phyloP scores from a whole-genome alignment of 1,284 basidiomycete species.

The Quambalaria eucalypti region DNA sequence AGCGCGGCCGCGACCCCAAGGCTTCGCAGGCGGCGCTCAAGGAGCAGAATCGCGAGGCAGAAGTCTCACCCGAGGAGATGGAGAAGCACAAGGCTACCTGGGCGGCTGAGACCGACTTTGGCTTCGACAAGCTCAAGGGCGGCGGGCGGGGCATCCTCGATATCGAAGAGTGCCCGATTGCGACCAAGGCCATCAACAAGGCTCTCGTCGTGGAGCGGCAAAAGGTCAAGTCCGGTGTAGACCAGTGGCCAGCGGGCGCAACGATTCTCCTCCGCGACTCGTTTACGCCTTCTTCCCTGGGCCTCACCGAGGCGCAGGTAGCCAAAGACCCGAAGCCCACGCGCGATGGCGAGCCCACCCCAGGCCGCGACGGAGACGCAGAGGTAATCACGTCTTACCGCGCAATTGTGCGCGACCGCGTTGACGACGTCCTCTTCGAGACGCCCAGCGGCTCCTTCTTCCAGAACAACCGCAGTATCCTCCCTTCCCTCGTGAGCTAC shows the following conservation, averaged over 20 bases:
- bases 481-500: conserved; percentile 71
- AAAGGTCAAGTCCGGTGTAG: conserved; percentile 65
- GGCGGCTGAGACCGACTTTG: conserved; percentile 58
- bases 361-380: conserved; percentile 10
- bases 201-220: conserved; percentile 60
- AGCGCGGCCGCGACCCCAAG: conserved; percentile 36
- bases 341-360: background rate
- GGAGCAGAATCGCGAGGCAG: conserved; percentile 33
- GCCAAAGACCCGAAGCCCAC: conserved; percentile 14
- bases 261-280: conserved; percentile 87
- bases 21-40: conserved; percentile 30
- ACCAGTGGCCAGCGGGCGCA: conserved; percentile 75
- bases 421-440: conserved; percentile 72
- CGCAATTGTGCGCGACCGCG: conserved; percentile 69
- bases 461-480: conserved; percentile 94
- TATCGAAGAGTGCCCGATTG: conserved; percentile 95
- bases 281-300: conserved; percentile 48
- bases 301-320: background rate
- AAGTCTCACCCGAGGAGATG: conserved; percentile 17
- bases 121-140: conserved; percentile 64
- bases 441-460: conserved; percentile 78
- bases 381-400: conserved; percentile 66
- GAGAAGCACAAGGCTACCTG: background rate
- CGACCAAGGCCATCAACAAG: conserved; percentile 69
- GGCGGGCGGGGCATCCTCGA: conserved; percentile 72